Evolutionary conservation across 257 asterid species (phyloP).

Genomic region (Penstemon davidsonii): DNA sequence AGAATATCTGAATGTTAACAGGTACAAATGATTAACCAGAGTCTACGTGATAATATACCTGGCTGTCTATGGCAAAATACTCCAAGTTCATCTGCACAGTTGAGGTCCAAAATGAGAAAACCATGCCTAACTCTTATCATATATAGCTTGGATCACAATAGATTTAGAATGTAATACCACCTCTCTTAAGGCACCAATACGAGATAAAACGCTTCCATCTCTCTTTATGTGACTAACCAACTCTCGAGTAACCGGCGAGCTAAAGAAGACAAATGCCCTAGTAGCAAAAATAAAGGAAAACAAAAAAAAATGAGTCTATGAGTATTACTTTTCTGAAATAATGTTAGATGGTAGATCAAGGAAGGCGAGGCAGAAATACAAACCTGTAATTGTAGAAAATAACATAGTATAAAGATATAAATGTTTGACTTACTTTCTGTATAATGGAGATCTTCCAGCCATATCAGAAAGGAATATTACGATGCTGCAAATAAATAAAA

Average conservation of each 20-base stretch:
- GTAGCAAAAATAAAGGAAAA: slow-evolving; percentile 24
- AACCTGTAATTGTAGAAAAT: slow-evolving; percentile 18
- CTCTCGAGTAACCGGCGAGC: slow-evolving; percentile 87
- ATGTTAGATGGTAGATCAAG: slow-evolving; percentile 25
- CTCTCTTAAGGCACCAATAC: slow-evolving; percentile 21
- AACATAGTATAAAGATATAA: slow-evolving; percentile 10
- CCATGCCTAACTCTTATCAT: too few species aligned
- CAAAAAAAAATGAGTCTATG: slow-evolving; percentile 24
- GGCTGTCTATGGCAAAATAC: slow-evolving; percentile 88
- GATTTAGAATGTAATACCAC: too few species aligned
- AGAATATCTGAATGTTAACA: slow-evolving; percentile 5
- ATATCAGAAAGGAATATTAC: slow-evolving; percentile 85
- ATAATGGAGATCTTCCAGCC: slow-evolving; percentile 90
- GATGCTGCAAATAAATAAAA: slow-evolving; percentile 68
- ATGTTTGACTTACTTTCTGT: slow-evolving; percentile 73
- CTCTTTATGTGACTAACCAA: slow-evolving; percentile 79
- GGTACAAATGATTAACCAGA: neutral
- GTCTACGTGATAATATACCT: slow-evolving; percentile 53
- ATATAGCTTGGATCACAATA: too few species aligned
- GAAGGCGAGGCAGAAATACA: slow-evolving; percentile 23
- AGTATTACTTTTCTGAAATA: slow-evolving; percentile 23
- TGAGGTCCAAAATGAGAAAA: neutral
- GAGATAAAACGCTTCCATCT: slow-evolving; percentile 81
- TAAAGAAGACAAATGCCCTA: slow-evolving; percentile 96
- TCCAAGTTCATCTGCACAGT: slow-evolving; percentile 96